A percentile compares a stretch with the other conserved stretches of the same genome.
Conservation (phyloP, 2,329 filamentous ascomycete genomes). For the Cytospora piceicola region DNA sequence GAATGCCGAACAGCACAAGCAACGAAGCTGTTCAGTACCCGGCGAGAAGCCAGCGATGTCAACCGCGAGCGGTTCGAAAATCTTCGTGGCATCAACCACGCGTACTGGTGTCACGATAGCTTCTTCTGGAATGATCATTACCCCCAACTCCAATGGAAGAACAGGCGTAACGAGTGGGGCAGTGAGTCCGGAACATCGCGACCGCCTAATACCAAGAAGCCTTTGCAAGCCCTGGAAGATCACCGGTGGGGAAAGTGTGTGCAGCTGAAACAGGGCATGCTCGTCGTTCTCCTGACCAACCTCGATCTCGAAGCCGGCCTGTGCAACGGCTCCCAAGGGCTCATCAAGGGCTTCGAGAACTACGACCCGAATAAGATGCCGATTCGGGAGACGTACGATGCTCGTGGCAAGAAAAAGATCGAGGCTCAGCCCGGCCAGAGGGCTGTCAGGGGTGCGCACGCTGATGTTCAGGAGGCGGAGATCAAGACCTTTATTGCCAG, state of each 20-base stretch:
- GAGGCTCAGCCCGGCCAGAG: conserved; percentile 26
- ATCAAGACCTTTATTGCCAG: conserved; percentile 45
- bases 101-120: conserved; percentile 44
- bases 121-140: conserved; percentile 44
- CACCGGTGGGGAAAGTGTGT: conserved; percentile 51
- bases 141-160: conserved; percentile 36
- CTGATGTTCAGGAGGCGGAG: conserved; percentile 41
- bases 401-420: conserved; percentile 2
- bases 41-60: conserved; percentile 42
- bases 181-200: conserved; percentile 5
- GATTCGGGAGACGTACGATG: conserved; percentile 1
- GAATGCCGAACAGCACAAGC: conserved; percentile 46
- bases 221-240: conserved; percentile 44
- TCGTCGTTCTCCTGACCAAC: conserved; percentile 57
- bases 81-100: conserved; percentile 37
- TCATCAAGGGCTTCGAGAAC: conserved; percentile 49
- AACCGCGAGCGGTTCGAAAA: conserved; percentile 42
- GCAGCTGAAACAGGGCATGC: conserved; percentile 54
- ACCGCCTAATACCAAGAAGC: conserved; percentile 33
- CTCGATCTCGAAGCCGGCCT: conserved; percentile 46
- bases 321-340: conserved; percentile 53
- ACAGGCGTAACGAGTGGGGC: conserved; percentile 27
- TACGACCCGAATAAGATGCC: conserved; percentile 39
- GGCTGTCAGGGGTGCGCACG: conserved; percentile 43
- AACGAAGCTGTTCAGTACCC: conserved; percentile 50